These are phyloP conservation scores for Candida dendrica DNA, from an alignment of 805 yeast genomes.

Conservation along the genomic window DNA sequence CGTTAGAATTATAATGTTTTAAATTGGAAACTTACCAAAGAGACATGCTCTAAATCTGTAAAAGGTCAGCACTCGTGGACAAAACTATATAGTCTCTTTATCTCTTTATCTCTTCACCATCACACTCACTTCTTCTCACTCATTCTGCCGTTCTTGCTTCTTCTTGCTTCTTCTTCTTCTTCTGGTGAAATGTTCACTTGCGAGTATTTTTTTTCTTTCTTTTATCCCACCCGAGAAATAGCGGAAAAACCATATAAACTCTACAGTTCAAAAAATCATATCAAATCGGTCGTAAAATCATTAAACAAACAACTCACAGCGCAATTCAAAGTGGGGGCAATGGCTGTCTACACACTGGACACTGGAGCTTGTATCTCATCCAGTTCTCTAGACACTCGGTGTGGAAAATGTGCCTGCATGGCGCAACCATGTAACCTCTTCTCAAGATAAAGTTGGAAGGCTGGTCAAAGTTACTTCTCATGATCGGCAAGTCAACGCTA, in stretches of 20 bases:
- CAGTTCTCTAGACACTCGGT: slow-evolving; percentile 82
- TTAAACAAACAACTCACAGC: too few relatives aligned
- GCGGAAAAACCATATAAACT: too few relatives aligned
- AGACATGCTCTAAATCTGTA: slow-evolving; percentile 54
- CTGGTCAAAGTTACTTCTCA: slow-evolving; percentile 18
- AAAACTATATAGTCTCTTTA: too few relatives aligned
- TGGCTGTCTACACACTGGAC: slow-evolving; percentile 86
- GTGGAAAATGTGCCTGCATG: slow-evolving; percentile 88
- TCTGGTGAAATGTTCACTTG: too few relatives aligned
- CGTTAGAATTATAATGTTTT: too few relatives aligned
- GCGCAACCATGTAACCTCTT: slow-evolving; percentile 72
- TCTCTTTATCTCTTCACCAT: too few relatives aligned
- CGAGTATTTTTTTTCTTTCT: too few relatives aligned
- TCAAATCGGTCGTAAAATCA: background rate
- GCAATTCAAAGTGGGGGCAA: slow-evolving; percentile 75
- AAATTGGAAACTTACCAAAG: slow-evolving; percentile 59
- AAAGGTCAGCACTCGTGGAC: background rate
- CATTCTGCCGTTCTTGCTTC: too few relatives aligned
- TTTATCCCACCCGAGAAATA: too few relatives aligned
- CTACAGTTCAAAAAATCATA: too few relatives aligned
- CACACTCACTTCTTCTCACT: too few relatives aligned
- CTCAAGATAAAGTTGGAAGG: slow-evolving; percentile 16
- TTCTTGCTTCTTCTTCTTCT: too few relatives aligned
- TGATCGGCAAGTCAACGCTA: slow-evolving; percentile 53
- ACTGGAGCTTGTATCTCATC: slow-evolving; percentile 89